Evolutionary conservation across 2,329 filamentous ascomycete genomes (phyloP).

Genomic region (Aspergillus jensenii): DNA sequence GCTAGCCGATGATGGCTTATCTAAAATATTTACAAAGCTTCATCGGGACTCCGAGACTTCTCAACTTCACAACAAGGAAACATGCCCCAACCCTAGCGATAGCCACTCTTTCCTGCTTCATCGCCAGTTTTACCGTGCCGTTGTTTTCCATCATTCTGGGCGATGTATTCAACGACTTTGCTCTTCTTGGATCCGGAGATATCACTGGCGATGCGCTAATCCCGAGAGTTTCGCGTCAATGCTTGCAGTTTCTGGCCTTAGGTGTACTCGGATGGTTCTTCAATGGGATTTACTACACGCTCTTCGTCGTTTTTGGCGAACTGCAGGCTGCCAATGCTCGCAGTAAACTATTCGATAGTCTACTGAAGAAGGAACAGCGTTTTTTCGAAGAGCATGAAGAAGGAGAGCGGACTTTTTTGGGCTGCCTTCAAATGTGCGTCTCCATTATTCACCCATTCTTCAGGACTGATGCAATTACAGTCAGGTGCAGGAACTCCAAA

Average conservation of each 20-base stretch:
- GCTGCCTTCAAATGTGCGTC: conserved; percentile 70
- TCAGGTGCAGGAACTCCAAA: conserved; percentile 77
- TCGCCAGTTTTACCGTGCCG: conserved; percentile 64
- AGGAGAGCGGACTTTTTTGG: conserved; percentile 70
- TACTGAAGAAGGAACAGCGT: conserved; percentile 71
- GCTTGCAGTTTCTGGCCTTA: conserved; percentile 62
- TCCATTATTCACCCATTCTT: background rate
- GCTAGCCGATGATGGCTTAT: conserved; percentile 2
- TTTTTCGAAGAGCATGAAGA: conserved; percentile 79
- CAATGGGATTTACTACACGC: conserved; percentile 64
- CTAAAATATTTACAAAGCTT: conserved; percentile 10
- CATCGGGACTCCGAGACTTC: conserved; percentile 58
- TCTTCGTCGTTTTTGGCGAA: conserved; percentile 80
- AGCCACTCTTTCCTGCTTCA: conserved; percentile 57
- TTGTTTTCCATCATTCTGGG: conserved; percentile 70
- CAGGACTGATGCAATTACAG: conserved; percentile 45
- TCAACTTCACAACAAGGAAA: conserved; percentile 67
- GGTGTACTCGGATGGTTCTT: conserved; percentile 66
- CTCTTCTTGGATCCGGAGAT: conserved; percentile 61
- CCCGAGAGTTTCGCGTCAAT: conserved; percentile 58
- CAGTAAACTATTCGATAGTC: conserved; percentile 61
- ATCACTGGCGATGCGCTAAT: conserved; percentile 55
- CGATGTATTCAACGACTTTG: conserved; percentile 70
- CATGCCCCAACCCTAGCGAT: conserved; percentile 57
- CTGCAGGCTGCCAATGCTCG: conserved; percentile 70